phyloP scores from a whole-genome alignment of 768 basidiomycete genomes.

The Suillus clintonianus region DNA sequence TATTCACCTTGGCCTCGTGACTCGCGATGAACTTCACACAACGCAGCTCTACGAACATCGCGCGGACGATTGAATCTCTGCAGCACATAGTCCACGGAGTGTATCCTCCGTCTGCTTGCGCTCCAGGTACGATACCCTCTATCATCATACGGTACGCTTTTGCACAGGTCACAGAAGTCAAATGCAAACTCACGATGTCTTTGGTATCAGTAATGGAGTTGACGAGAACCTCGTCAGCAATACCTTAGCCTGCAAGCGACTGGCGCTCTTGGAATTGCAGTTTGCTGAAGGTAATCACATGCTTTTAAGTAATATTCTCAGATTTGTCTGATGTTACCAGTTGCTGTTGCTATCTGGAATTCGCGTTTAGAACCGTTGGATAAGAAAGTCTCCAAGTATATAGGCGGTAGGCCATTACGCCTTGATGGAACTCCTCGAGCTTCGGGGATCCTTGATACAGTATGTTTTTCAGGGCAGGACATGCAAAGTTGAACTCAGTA shows the following conservation, averaged over 20 bases:
- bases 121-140: conserved; percentile 44
- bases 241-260: conserved; percentile 63
- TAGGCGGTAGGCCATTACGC: conserved; percentile 67
- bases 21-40: background rate
- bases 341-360: conserved; percentile 67
- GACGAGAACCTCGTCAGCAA: conserved; percentile 78
- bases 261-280: conserved; percentile 59
- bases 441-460: conserved; percentile 76
- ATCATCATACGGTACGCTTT: conserved; percentile 55
- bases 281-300: conserved; percentile 58
- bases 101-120: conserved; percentile 58
- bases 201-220: conserved; percentile 52
- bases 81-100: conserved; percentile 75
- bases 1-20: background rate
- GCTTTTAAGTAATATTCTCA: background rate
- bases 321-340: conserved; percentile 33
- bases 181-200: background rate
- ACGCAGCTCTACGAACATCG: conserved; percentile 70
- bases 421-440: conserved; percentile 77
- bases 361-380: conserved; percentile 63
- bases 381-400: conserved; percentile 63
- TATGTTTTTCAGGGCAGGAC: conserved; percentile 19
- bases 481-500: background rate
- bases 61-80: conserved; percentile 73
- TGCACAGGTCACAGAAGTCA: background rate